phyloP scores from a whole-genome alignment of 495 filamentous ascomycete genomes.

The Penicillium fimorum region DNA sequence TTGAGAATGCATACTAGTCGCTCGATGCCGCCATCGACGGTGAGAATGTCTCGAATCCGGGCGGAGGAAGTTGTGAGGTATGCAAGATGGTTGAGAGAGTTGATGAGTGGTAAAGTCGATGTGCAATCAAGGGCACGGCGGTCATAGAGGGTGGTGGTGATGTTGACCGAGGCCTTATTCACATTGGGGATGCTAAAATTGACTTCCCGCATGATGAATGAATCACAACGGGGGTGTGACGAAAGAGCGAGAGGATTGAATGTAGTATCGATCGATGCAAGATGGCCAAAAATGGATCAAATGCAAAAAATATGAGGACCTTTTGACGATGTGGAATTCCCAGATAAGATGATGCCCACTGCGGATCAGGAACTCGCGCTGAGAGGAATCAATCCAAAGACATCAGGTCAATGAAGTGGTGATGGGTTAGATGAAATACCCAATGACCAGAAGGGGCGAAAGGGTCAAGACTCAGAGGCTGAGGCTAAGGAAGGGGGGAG shows the following conservation, averaged over 20 bases:
- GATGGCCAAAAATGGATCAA: constrained; percentile 14
- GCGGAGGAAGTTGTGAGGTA: constrained; percentile 99
- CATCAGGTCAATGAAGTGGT: constrained; percentile 20
- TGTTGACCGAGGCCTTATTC: constrained; percentile 99
- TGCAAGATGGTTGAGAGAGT: constrained; percentile 95
- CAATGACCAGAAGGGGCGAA: constrained; percentile 12
- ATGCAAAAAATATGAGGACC: constrained; percentile 22
- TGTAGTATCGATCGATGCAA: constrained; percentile 8
- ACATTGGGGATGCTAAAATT: constrained; percentile 99
- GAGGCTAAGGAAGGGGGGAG: background rate
- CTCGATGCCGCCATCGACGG: constrained; percentile 97
- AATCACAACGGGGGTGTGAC: constrained; percentile 1
- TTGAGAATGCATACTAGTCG: constrained; percentile 95
- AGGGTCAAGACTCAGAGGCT: constrained; percentile 10
- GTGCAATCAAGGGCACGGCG: constrained; percentile 96
- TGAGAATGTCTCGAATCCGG: constrained; percentile 94
- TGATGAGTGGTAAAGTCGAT: constrained; percentile 94
- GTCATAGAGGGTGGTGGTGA: constrained; percentile 97
- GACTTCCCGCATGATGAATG: constrained; percentile 85
- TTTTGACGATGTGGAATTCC: constrained; percentile 22
- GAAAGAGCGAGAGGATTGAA: constrained; percentile 5
- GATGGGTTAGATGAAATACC: constrained; percentile 8
- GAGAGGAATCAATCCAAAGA: constrained; percentile 19
- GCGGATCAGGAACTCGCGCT: constrained; percentile 16
- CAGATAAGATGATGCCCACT: constrained; percentile 18